Evolutionary conservation across 2,329 filamentous ascomycete genomes (phyloP), one percentile per base, ranked within the genome.

Genomic region (Fusarium sp.): DNA sequence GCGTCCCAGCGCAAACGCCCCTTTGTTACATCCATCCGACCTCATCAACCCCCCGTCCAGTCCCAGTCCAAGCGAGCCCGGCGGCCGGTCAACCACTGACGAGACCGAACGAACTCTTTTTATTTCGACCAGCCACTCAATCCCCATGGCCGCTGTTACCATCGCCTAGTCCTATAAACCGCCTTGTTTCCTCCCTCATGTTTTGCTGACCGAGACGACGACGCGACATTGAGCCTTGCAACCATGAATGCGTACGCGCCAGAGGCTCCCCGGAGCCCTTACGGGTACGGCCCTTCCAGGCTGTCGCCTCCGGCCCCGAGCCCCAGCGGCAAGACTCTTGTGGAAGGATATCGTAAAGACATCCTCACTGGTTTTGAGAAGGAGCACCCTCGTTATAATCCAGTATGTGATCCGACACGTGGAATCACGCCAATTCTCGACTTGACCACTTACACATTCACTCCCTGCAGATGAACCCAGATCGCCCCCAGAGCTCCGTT

Each of bases 291-390:
- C 68, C 72, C 65, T 41, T 77, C 78, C 72, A 73, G 81, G 71
- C 71, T 81, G 57, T 79, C 82, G 41, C 79, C 81, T 24, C 80
- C 81, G 71, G 79, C 75, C 79, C 79, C 82, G 62, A 80, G 78
- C 61, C 85, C 85, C 43, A 86, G 82, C 52, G 84, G 84, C 61
- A 89, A 87, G 76, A 84, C 84, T 22, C 83, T 92, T 67, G 84
- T 90, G 60, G 88, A 92, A 64, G 89, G 89, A 50, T 93, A 92
- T 80, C 86, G 86, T 59, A 85, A 84, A 59, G 89, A 91, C 68
- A 85, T 88, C 64, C 78, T 88, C 63, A 87, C 86, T 72, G 86
- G 87, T 10, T 89, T 89, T 74, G 86, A 88, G 76, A 85, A 84
- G 69, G 87, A 90, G 56, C 87, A 83, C 70, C 85, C 88, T 48